Conservation (phyloP, 345 rosid species). For the Eutrema japonicum region DNA sequence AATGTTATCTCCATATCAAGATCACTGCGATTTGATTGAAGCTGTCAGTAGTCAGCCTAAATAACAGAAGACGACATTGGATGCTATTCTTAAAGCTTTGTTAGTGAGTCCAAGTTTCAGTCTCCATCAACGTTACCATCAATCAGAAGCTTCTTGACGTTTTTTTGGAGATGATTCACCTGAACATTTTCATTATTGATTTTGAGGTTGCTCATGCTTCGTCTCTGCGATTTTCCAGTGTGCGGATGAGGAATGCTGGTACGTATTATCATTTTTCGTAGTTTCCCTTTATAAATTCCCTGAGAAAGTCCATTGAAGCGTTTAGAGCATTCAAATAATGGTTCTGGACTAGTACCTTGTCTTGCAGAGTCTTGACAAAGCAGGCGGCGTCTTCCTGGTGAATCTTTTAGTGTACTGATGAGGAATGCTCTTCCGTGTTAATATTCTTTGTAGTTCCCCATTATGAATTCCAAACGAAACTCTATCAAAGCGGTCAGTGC, state of each 20-base stretch:
- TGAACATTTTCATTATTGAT: too few species aligned
- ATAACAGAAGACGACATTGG: too few species aligned
- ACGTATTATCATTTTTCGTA: neutral
- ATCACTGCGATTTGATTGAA: too few species aligned
- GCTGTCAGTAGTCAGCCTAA: too few species aligned
- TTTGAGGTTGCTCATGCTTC: neutral
- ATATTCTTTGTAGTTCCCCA: neutral
- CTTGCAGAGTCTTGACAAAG: constrained; percentile 22
- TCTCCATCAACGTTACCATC: too few species aligned
- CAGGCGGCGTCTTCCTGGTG: constrained; percentile 11
- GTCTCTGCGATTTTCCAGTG: constrained; percentile 4
- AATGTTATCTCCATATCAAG: too few species aligned
- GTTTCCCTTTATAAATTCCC: neutral
- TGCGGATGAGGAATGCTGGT: neutral
- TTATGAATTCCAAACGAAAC: neutral
- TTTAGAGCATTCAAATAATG: neutral
- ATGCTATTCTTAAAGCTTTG: too few species aligned
- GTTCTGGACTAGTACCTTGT: constrained; percentile 10
- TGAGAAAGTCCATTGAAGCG: constrained; percentile 23
- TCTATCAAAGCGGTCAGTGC: neutral
- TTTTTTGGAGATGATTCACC: too few species aligned
- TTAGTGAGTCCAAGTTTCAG: too few species aligned
- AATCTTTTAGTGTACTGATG: neutral
- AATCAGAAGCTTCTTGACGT: too few species aligned
- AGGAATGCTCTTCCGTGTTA: constrained; percentile 3